phyloP scores from a whole-genome alignment of 208 protist species.

The Trypanosoma theileri region DNA sequence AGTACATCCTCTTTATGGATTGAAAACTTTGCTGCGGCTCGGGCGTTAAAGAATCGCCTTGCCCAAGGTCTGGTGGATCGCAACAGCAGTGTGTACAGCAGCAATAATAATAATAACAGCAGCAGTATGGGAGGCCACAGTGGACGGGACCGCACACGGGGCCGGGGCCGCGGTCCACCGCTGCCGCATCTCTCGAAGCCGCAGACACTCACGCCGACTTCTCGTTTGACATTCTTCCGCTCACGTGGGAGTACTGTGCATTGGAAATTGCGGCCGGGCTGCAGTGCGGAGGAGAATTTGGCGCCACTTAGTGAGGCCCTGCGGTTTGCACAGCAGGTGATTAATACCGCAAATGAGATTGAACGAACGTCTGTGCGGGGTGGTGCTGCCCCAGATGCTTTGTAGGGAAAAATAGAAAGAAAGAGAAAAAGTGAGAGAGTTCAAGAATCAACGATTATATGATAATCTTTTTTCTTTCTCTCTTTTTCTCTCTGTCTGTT shows the following conservation, averaged over 20 bases:
- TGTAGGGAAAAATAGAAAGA: constrained; percentile 24
- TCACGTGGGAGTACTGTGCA: constrained; percentile 74
- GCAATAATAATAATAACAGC: constrained; percentile 31
- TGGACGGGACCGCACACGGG: constrained; percentile 21
- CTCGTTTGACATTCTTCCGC: constrained; percentile 79
- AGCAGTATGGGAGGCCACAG: constrained; percentile 5
- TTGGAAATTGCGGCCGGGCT: constrained; percentile 73
- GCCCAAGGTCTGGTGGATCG: constrained; percentile 38
- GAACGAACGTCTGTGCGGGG: constrained; percentile 66
- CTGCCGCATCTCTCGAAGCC: constrained; percentile 33
- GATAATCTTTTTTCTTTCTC: too few species aligned
- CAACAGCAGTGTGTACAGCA: constrained; percentile 41
- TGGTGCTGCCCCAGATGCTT: constrained; percentile 65
- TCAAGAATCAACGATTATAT: not conserved
- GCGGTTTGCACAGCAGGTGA: constrained; percentile 72
- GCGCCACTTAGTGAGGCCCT: constrained; percentile 78
- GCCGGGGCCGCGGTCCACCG: constrained; percentile 16
- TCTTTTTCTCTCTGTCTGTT: too few species aligned
- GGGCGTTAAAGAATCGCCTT: constrained; percentile 63
- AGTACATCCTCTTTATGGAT: constrained; percentile 83
- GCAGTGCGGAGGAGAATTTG: constrained; percentile 70
- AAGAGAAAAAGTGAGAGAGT: not conserved
- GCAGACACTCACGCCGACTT: constrained; percentile 53
- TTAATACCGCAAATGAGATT: constrained; percentile 83
- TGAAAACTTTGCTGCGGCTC: constrained; percentile 87